These are phyloP conservation scores for Cryoendolithus antarcticus DNA, from an alignment of 2,329 filamentous ascomycete genomes.

Conservation along the genomic window DNA sequence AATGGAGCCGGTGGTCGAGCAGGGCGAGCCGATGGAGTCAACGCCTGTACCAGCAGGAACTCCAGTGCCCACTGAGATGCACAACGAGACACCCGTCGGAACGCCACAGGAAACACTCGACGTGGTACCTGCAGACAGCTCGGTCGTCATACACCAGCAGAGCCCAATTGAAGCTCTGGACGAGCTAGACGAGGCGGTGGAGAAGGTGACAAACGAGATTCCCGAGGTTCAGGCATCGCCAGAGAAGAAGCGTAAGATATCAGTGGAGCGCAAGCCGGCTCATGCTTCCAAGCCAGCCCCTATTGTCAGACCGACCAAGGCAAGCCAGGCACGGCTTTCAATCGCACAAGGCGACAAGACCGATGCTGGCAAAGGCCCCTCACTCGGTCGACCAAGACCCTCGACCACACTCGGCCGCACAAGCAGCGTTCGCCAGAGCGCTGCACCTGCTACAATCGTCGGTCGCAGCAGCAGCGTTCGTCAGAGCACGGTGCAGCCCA, in stretches of 20 bases:
- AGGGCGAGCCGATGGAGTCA: slow-evolving; percentile 2
- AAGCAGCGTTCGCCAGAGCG: slow-evolving; percentile 6
- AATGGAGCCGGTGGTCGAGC: not conserved
- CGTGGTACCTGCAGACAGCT: not conserved
- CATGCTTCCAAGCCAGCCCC: slow-evolving; percentile 13
- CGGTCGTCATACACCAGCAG: not conserved
- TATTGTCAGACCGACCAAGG: slow-evolving; percentile 19
- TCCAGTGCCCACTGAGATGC: slow-evolving; percentile 1
- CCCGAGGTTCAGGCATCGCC: slow-evolving; percentile 21
- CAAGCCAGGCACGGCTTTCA: slow-evolving; percentile 19
- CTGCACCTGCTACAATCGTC: slow-evolving; percentile 4
- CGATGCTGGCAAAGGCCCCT: slow-evolving; percentile 10
- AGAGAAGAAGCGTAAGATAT: slow-evolving; percentile 12
- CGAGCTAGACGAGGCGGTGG: slow-evolving; percentile 39
- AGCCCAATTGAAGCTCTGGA: slow-evolving; percentile 38
- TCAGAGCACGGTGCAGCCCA: slow-evolving; percentile 1
- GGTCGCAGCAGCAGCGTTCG: slow-evolving; percentile 8
- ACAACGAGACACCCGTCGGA: not conserved
- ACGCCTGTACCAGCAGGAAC: no score
- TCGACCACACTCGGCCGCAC: slow-evolving; percentile 11
- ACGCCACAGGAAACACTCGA: not conserved
- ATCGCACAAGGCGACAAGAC: slow-evolving; percentile 16
- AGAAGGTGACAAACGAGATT: slow-evolving; percentile 26
- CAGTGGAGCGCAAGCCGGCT: not conserved
- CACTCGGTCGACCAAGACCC: slow-evolving; percentile 10